These are phyloP conservation scores for Thalassiosira tumida DNA, from an alignment of 352 stramenopile genomes.

Conservation along the genomic window DNA sequence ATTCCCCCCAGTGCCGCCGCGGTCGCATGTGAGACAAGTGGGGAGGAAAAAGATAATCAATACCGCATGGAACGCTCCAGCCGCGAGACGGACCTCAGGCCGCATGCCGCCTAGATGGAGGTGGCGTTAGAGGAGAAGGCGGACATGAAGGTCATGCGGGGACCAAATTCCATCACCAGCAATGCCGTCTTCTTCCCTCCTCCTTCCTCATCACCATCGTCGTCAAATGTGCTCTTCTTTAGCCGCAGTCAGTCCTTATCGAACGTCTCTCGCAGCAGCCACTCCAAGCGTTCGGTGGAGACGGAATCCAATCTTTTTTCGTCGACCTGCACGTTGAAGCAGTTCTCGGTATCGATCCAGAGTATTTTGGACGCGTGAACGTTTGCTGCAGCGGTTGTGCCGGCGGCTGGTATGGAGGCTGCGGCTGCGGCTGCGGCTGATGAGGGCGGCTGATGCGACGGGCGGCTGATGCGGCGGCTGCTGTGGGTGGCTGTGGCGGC, in stretches of 20 bases:
- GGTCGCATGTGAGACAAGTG: slow-evolving; percentile 48
- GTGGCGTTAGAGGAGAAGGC: slow-evolving; percentile 98
- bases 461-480: no score
- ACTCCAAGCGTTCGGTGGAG: slow-evolving; percentile 91
- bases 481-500: no score
- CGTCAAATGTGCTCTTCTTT: slow-evolving; percentile 83
- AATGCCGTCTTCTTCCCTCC: no score
- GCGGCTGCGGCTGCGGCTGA: no score
- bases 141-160: slow-evolving; percentile 98
- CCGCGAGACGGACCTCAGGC: slow-evolving; percentile 93
- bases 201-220: no score
- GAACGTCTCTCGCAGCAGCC: slow-evolving; percentile 98
- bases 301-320: slow-evolving; percentile 88
- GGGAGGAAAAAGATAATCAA: slow-evolving; percentile 88
- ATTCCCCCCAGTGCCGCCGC: slow-evolving; percentile 89
- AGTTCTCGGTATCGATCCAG: slow-evolving; percentile 94
- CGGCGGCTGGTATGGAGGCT: no score
- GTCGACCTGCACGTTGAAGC: slow-evolving; percentile 96
- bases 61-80: slow-evolving; percentile 96
- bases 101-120: slow-evolving; percentile 96
- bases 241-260: slow-evolving; percentile 91
- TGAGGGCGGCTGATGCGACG: no score
- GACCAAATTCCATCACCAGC: slow-evolving; percentile 96
- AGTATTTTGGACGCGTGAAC: slow-evolving; percentile 82
- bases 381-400: no score